Base-by-base conservation (phyloP, 495 filamentous ascomycete species). In the Lasiosphaeriaceae sp. region DNA sequence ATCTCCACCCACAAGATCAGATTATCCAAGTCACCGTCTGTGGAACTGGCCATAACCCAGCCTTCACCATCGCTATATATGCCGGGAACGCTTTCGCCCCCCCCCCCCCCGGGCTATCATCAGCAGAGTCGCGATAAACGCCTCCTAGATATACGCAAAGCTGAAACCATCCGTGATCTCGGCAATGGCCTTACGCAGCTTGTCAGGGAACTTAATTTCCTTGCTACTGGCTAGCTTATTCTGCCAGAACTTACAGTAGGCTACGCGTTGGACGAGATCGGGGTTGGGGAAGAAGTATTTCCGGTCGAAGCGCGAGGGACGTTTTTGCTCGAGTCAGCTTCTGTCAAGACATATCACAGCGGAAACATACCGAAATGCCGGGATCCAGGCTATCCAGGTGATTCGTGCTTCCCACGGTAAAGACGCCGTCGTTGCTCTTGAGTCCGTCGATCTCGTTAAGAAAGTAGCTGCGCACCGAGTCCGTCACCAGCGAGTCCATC, bases 371-470 rank as follows among this genome's bases (percentile, higher is more conserved):
- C 68, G 83, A 78, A 46, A 88, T 80, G 29, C 83, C 86, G 0
- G 84, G 79, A 54, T 88, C 85, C 5, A 86, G 66, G 3, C 67
- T 67, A 2, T 83, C 83, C 4, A 84, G 61, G 58, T 87, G 77
- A 60, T 88, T 88, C 11, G 85, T 87, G 54, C 73, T 82, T 4
- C 80, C 85, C 26, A 88, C 69, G 69, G 86, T 86, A 58, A 87
- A 74, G 55, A 88, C 83, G 37, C 84, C 85, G 62, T 87, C 80
- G 59, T 88, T 88, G 58, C 73, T 77, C 58, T 83, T 83, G 21
- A 90, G 70, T 0, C 87, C 86, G 58, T 89, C 86, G 3, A 88
- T 78, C 59, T 89, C 83, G 62, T 89, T 89, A 50, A 90, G 74
- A 63, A 90, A 89, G 69, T 85, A 89, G 53, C 75, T 80, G 12